Percentiles rank a stretch among this genome's conserved stretches.
These are phyloP conservation scores for Filosporella fistucella DNA, from an alignment of 495 filamentous ascomycete species.

Conservation along the genomic window DNA sequence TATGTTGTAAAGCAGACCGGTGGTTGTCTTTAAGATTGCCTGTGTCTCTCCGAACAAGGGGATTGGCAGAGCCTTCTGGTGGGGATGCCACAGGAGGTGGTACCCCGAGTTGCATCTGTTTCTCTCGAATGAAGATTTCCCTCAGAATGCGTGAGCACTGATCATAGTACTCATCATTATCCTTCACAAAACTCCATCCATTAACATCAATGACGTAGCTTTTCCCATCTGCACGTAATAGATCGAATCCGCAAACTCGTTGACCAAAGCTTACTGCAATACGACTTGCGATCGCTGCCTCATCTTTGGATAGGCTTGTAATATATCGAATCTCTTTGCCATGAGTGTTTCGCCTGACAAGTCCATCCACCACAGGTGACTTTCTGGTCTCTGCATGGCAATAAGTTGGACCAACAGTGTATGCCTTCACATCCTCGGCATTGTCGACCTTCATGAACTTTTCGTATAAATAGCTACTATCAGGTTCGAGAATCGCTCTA, in stretches of 20 bases:
- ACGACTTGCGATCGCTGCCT: slow-evolving; percentile 78
- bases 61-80: slow-evolving; percentile 7
- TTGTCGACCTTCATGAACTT: slow-evolving; percentile 95
- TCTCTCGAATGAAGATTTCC: slow-evolving; percentile 80
- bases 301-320: slow-evolving; percentile 74
- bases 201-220: slow-evolving; percentile 99
- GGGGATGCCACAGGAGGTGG: slow-evolving; percentile 16
- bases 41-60: slow-evolving; percentile 9
- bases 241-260: slow-evolving; percentile 92
- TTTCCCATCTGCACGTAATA: slow-evolving; percentile 75
- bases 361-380: slow-evolving; percentile 92
- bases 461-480: slow-evolving; percentile 89
- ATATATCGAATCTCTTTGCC: slow-evolving; percentile 97
- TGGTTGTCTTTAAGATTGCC: slow-evolving; percentile 20
- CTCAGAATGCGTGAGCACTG: slow-evolving; percentile 80
- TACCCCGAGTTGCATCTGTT: slow-evolving; percentile 44
- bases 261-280: slow-evolving; percentile 94
- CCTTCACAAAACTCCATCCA: slow-evolving; percentile 99
- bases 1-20: slow-evolving; percentile 28
- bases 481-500: slow-evolving; percentile 70
- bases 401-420: slow-evolving; percentile 90
- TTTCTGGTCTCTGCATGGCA: slow-evolving; percentile 97
- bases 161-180: slow-evolving; percentile 98
- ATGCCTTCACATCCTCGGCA: slow-evolving; percentile 96
- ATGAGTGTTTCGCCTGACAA: slow-evolving; percentile 92